These are phyloP conservation scores for Capsicum rhomboideum DNA, from an alignment of 257 asterid species.

Conservation along the genomic window DNA sequence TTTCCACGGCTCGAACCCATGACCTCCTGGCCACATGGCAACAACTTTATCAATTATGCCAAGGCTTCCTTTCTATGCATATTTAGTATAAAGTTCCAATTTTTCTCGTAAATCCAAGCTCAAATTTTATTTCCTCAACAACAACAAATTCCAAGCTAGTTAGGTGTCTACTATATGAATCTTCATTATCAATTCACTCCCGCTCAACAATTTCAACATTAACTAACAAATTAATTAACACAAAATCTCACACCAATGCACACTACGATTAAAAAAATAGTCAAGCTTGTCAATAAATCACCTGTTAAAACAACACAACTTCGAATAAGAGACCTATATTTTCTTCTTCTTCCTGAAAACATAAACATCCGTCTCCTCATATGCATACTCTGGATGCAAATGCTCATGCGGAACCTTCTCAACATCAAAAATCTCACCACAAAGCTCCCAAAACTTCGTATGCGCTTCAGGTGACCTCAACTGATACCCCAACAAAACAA, in stretches of 20 bases:
- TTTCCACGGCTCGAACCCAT: no score
- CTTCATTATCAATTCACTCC: not conserved
- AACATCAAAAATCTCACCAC: slow-evolving; percentile 43
- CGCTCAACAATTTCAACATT: not conserved
- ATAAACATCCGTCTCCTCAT: slow-evolving; percentile 76
- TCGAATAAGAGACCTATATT: not conserved
- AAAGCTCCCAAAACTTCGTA: slow-evolving; percentile 62
- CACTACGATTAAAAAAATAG: not conserved
- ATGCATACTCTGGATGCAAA: slow-evolving; percentile 84
- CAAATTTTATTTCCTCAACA: not conserved
- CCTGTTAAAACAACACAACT: not conserved
- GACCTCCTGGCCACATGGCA: no score
- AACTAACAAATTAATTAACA: not conserved
- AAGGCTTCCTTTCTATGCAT: no score
- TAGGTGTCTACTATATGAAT: not conserved
- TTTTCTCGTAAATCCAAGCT: not conserved
- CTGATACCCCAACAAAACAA: slow-evolving; percentile 74
- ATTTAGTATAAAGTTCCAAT: not conserved
- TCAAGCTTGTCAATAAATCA: not conserved
- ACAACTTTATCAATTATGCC: no score
- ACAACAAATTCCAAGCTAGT: not conserved
- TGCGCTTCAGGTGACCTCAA: slow-evolving; percentile 90
- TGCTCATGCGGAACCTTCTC: slow-evolving; percentile 75
- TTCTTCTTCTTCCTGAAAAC: slow-evolving; percentile 22
- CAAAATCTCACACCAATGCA: not conserved